Conservation (phyloP, 2,329 filamentous ascomycete species). For the Ophiocordyceps sinensis region DNA sequence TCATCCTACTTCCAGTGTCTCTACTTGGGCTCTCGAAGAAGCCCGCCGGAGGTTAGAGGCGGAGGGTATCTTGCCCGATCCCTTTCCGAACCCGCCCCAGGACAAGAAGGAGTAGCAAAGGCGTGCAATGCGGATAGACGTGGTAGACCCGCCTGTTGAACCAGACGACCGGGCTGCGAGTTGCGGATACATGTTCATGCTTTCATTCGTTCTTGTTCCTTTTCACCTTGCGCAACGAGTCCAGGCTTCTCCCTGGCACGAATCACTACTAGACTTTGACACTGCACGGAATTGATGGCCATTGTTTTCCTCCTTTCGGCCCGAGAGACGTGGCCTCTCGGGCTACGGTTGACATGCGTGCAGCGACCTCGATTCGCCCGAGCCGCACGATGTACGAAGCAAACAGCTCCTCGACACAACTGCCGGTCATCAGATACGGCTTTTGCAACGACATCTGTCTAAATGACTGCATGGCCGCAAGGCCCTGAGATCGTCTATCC, state of each 20-base stretch:
- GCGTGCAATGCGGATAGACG: slow-evolving; percentile 2
- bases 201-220: slow-evolving; percentile 6
- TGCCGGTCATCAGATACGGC: too few relatives aligned
- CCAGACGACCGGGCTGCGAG: neutral
- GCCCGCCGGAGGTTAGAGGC: slow-evolving; percentile 87
- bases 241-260: slow-evolving; percentile 13
- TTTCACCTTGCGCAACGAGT: slow-evolving; percentile 8
- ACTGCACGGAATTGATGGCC: neutral
- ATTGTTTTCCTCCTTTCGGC: neutral
- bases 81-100: slow-evolving; percentile 27
- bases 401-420: too few relatives aligned
- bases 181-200: slow-evolving; percentile 15
- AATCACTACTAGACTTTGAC: slow-evolving; percentile 16
- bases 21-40: slow-evolving; percentile 98
- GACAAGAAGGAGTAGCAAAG: slow-evolving; percentile 35
- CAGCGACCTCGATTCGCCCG: neutral
- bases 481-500: neutral
- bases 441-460: too few relatives aligned
- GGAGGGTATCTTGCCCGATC: slow-evolving; percentile 84
- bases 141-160: neutral
- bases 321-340: neutral
- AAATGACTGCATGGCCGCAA: neutral
- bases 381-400: too few relatives aligned
- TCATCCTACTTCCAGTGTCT: slow-evolving; percentile 54
- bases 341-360: neutral